Base-by-base conservation (phyloP, 1,139 yeast species). In the Ashbya aceris region DNA sequence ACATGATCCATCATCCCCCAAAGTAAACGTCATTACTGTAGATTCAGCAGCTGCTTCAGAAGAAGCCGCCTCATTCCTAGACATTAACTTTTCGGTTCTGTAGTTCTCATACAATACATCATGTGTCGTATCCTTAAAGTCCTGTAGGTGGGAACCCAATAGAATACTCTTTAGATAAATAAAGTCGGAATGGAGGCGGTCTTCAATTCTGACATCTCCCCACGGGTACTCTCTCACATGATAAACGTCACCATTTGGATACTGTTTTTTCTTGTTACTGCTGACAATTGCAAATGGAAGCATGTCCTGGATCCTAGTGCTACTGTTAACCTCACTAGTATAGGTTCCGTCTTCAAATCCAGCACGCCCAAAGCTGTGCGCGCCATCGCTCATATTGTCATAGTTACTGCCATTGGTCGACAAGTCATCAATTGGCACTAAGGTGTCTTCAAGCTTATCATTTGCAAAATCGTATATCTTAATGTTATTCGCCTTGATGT, bases 111-210 rank as follows among this genome's bases (percentile, higher is more conserved):
- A 82, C 47, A 81, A 69, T 44, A 71, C 66, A 45, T 76, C 76
- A 54, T 79, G 85, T 6, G 89, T 81, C 39, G 74, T 65, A 50
- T 80, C 86, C 60, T 80, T 81, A 53, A 82, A 73, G 50, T 82
- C 89, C 59, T 81, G 83, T 55, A 82, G 68, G 61, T 82, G 89
- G n/a, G 89, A 81, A 34, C 84, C 84, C 50, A 82, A 69, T 47
- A 82, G 62, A 6, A 80, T 79, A 45, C 80, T 77, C 60, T 79
- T 79, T 59, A 82, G 70, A 42, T 74, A 69, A 9, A 81, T 70
- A 54, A 81, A 81, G 58, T 81, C 87, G 48, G 80, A 77, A 47
- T 68, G 67, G 13, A 67, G 71, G 2, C 77, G 71, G 58, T 77
- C 76, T 52, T 77, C 82, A 41, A 76, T 59, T 38, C 51, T 49